Conservation (phyloP, 2,329 filamentous ascomycete species). For the Curvularia sp. region DNA sequence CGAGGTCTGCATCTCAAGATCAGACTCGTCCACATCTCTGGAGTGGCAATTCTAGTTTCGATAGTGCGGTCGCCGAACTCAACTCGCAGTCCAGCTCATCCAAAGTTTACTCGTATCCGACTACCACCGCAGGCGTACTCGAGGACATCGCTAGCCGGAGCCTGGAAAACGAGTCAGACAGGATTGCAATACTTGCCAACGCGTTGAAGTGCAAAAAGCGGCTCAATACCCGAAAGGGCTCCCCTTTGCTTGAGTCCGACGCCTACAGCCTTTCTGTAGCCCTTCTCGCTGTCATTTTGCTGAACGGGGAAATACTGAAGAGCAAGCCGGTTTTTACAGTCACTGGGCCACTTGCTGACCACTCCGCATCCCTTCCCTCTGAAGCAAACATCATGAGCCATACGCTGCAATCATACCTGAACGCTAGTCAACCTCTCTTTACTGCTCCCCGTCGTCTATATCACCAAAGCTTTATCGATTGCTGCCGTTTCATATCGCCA, state of each 20-base stretch:
- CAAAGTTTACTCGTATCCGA: slow-evolving; percentile 13
- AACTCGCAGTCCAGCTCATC: background rate
- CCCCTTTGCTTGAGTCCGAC: slow-evolving; percentile 1
- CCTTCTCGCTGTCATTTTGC: slow-evolving; percentile 21
- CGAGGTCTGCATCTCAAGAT: background rate
- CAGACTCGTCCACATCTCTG: background rate
- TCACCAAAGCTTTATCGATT: slow-evolving; percentile 24
- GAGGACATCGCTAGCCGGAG: slow-evolving; percentile 24
- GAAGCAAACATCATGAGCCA: slow-evolving; percentile 3
- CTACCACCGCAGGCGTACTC: slow-evolving; percentile 24
- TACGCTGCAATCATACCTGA: slow-evolving; percentile 12
- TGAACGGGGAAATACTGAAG: slow-evolving; percentile 30
- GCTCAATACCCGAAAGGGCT: slow-evolving; percentile 14
- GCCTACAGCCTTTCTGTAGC: slow-evolving; percentile 25
- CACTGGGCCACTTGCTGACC: background rate
- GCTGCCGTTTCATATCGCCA: slow-evolving; percentile 23
- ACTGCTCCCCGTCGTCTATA: slow-evolving; percentile 10
- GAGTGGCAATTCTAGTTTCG: background rate
- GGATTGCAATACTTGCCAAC: slow-evolving; percentile 30
- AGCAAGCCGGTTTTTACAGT: background rate
- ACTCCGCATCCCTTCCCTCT: background rate
- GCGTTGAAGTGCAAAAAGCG: slow-evolving; percentile 21
- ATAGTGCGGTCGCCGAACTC: background rate
- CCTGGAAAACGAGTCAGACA: slow-evolving; percentile 22
- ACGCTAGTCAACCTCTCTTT: slow-evolving; percentile 11